Evolutionary conservation across 345 rosid genomes (phyloP).

Genomic region (Salix viminalis): DNA sequence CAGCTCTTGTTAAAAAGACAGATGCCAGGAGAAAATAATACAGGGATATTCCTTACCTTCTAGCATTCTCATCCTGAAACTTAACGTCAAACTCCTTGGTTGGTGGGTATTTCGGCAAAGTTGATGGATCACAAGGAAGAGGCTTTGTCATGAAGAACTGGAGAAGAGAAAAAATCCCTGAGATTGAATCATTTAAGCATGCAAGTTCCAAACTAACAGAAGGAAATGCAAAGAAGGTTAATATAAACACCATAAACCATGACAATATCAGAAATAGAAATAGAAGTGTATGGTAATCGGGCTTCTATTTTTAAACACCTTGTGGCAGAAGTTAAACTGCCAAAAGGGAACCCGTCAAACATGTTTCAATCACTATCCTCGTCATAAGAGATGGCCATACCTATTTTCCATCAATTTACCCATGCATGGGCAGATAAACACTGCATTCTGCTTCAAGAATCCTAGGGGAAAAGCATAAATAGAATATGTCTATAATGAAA

Average conservation of each 20-base stretch:
- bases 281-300: not conserved
- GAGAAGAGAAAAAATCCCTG: not conserved
- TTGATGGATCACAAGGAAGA: slow-evolving; percentile 58
- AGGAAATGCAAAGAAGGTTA: not conserved
- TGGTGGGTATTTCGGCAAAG: slow-evolving; percentile 61
- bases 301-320: not conserved
- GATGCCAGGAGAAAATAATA: not conserved
- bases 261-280: not conserved
- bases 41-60: slow-evolving; percentile 34
- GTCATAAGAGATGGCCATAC: not conserved
- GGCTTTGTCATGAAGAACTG: slow-evolving; percentile 55
- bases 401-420: not conserved
- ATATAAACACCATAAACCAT: not conserved
- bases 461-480: not conserved
- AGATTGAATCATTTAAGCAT: not conserved
- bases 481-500: too few species aligned
- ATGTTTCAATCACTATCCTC: not conserved
- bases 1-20: not conserved
- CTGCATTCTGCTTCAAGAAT: not conserved
- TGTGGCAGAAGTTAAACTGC: not conserved
- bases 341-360: not conserved
- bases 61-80: slow-evolving; percentile 42
- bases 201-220: not conserved
- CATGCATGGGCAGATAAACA: not conserved
- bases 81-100: slow-evolving; percentile 60